Evolutionary conservation across 139 green algal species (phyloP).

Genomic region (Penium margaritaceum): DNA sequence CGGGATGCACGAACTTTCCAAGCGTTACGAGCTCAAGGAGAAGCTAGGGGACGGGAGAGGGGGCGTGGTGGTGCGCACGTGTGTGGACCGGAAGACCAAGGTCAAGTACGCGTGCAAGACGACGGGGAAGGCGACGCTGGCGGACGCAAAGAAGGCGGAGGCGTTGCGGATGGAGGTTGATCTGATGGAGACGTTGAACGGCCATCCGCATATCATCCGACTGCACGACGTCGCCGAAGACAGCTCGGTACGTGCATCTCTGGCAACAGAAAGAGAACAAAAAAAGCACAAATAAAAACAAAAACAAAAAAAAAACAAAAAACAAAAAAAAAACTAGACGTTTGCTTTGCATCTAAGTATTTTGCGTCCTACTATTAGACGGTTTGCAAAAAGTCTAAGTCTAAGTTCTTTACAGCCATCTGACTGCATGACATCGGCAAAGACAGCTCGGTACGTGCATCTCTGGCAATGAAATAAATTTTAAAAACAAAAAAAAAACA

Average conservation of each 20-base stretch:
- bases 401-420: too few species aligned
- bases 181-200: background rate
- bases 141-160: slow-evolving; percentile 2
- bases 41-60: background rate
- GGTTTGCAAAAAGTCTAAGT: too few species aligned
- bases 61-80: slow-evolving; percentile 6
- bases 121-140: background rate
- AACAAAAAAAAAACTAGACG: too few species aligned
- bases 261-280: too few species aligned
- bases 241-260: background rate
- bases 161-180: background rate
- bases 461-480: too few species aligned
- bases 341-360: too few species aligned
- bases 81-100: slow-evolving; percentile 1
- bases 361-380: too few species aligned
- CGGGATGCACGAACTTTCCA: background rate
- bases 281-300: too few species aligned
- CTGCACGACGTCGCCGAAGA: background rate
- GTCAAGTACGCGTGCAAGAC: slow-evolving; percentile 2
- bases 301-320: too few species aligned
- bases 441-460: background rate
- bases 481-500: too few species aligned
- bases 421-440: background rate
- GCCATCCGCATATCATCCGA: background rate
- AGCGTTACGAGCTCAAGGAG: background rate